Percentiles rank a stretch among this genome's conserved stretches.
Conservation (phyloP, 306 rosid genomes). For the Rubus idaeus region DNA sequence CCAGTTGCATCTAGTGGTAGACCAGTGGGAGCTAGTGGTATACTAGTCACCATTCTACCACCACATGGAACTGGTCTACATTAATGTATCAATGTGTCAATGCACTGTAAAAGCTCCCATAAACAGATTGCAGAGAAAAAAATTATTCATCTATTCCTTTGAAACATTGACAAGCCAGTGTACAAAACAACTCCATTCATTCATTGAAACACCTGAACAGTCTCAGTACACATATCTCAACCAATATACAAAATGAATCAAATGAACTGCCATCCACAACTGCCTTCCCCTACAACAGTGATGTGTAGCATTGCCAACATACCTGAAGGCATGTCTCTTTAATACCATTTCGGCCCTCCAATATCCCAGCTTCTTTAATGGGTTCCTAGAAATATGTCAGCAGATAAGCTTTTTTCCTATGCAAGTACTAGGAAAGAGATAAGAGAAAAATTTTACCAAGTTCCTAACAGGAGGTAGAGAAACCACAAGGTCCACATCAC, state of each 20-base stretch:
- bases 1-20: not conserved
- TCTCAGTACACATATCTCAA: not conserved
- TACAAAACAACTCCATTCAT: not conserved
- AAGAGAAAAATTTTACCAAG: constrained; percentile 50
- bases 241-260: not conserved
- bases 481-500: constrained; percentile 98
- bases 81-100: not conserved
- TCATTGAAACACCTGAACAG: not conserved
- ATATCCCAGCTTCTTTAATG: constrained; percentile 96
- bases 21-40: not conserved
- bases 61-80: not conserved
- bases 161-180: constrained; percentile 1
- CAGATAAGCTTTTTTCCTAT: constrained; percentile 16
- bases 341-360: constrained; percentile 97
- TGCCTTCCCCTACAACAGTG: not conserved
- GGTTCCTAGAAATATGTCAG: constrained; percentile 63
- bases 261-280: not conserved
- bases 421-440: constrained; percentile 12
- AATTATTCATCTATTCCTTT: not conserved
- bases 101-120: not conserved
- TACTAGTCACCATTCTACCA: not conserved
- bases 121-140: not conserved
- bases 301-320: constrained; percentile 20
- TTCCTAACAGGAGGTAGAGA: constrained; percentile 96
- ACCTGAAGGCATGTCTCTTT: constrained; percentile 99